Evolutionary conservation across 345 rosid species (phyloP).

Genomic region (Abelmoschus esculentus): DNA sequence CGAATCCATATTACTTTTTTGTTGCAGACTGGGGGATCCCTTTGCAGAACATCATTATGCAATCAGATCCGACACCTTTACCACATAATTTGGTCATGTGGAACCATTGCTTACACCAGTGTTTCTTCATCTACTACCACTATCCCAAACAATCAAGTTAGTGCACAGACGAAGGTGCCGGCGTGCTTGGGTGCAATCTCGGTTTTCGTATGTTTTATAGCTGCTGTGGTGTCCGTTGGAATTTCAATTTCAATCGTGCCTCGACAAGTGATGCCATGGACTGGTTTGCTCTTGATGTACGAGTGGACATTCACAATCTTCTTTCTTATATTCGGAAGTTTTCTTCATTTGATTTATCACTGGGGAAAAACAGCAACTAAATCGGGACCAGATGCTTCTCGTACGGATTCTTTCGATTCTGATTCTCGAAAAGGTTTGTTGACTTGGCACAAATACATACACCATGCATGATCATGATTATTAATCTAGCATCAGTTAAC

Average conservation of each 20-base stretch:
- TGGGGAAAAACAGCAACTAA: conserved; percentile 45
- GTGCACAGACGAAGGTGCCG: background rate
- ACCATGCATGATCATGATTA: background rate
- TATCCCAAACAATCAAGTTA: background rate
- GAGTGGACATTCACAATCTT: background rate
- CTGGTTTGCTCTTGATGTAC: too few species aligned
- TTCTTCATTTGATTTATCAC: conserved; percentile 16
- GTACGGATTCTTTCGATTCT: conserved; percentile 37
- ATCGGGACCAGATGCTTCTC: conserved; percentile 15
- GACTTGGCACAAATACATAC: background rate
- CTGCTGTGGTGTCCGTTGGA: background rate
- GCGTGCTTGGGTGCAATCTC: background rate
- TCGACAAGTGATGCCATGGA: too few species aligned
- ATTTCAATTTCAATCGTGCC: background rate
- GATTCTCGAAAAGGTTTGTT: conserved; percentile 71
- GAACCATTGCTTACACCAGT: background rate
- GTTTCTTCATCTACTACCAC: conserved; percentile 38
- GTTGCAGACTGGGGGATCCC: conserved; percentile 45
- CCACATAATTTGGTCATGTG: conserved; percentile 27
- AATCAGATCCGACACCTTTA: too few species aligned
- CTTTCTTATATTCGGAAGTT: background rate
- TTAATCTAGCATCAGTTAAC: background rate
- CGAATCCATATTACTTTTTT: conserved; percentile 7
- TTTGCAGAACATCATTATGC: too few species aligned
- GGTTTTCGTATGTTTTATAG: background rate